Evolutionary conservation across 495 filamentous ascomycete species (phyloP).

Genomic region (Hypomontagnella submonticulosa): DNA sequence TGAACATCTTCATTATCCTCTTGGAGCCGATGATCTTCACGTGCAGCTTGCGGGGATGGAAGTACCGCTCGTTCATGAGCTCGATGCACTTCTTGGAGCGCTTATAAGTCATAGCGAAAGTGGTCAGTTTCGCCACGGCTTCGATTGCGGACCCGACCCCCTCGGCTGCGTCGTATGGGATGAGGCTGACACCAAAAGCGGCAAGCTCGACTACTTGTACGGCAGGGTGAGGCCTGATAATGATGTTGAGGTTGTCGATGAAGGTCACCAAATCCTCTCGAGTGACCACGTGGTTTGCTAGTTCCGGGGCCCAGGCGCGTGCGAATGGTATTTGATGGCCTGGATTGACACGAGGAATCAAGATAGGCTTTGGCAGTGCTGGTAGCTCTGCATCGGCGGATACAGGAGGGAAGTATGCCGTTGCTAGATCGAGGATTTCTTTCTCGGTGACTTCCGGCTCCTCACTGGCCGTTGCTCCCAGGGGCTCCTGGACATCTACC

Average conservation of each 20-base stretch:
- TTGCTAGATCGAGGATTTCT: conserved; percentile 26
- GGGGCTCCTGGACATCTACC: neutral
- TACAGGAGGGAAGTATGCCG: conserved; percentile 23
- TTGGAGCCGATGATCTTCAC: conserved; percentile 29
- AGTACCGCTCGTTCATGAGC: conserved; percentile 40
- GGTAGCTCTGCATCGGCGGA: conserved; percentile 6
- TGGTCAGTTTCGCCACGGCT: conserved; percentile 18
- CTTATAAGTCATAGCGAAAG: conserved; percentile 17
- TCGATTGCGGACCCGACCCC: conserved; percentile 28
- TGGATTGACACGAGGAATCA: conserved; percentile 42
- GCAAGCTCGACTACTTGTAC: conserved; percentile 19
- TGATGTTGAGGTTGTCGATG: conserved; percentile 45
- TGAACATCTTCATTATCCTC: conserved; percentile 31
- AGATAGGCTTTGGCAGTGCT: conserved; percentile 35
- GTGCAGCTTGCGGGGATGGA: conserved; percentile 42
- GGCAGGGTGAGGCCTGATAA: conserved; percentile 36
- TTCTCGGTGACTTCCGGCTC: conserved; percentile 11
- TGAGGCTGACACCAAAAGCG: conserved; percentile 21
- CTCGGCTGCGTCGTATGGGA: conserved; percentile 34
- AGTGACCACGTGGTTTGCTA: conserved; percentile 34
- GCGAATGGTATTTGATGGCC: conserved; percentile 39
- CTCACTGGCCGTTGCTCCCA: neutral
- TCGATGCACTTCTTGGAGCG: conserved; percentile 27
- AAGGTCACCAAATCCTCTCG: conserved; percentile 41
- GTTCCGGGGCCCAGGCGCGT: conserved; percentile 35